These are phyloP conservation scores for Beauveria rudraprayagi DNA, from an alignment of 2,329 filamentous ascomycete species.

Conservation along the genomic window DNA sequence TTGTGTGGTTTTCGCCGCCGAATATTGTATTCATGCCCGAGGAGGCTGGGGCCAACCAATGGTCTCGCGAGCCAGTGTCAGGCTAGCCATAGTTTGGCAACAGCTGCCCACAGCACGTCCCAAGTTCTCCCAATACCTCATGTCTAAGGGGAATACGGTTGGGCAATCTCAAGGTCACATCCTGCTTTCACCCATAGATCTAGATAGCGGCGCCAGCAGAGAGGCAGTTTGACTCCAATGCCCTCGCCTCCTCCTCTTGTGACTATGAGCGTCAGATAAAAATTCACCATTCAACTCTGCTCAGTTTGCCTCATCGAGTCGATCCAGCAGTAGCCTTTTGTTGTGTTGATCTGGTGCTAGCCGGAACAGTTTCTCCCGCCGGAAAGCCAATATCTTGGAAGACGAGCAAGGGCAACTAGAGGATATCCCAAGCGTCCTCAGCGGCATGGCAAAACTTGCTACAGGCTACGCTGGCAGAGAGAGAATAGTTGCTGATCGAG, in stretches of 20 bases:
- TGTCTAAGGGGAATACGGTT: background rate
- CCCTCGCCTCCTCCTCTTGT: background rate
- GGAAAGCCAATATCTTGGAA: background rate
- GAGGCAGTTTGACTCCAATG: background rate
- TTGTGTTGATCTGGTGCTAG: background rate
- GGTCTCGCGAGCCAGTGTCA: background rate
- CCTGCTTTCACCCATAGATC: background rate
- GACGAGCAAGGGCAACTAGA: conserved; percentile 41
- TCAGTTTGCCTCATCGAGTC: background rate
- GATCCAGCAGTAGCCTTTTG: background rate
- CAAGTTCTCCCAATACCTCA: background rate
- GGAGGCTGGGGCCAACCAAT: background rate
- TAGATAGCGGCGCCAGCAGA: background rate
- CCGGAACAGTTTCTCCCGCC: background rate
- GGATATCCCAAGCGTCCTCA: conserved; percentile 90
- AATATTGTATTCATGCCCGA: background rate
- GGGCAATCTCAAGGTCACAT: background rate
- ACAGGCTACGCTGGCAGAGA: conserved; percentile 95
- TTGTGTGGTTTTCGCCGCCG: background rate
- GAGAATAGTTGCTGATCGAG: conserved; percentile 94
- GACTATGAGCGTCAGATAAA: background rate
- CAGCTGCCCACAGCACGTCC: background rate
- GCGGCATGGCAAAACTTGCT: conserved; percentile 99
- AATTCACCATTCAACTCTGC: background rate
- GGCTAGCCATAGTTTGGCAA: background rate